These are phyloP conservation scores for Picochlorum sp. DNA, from an alignment of 139 green algal species.

Conservation along the genomic window DNA sequence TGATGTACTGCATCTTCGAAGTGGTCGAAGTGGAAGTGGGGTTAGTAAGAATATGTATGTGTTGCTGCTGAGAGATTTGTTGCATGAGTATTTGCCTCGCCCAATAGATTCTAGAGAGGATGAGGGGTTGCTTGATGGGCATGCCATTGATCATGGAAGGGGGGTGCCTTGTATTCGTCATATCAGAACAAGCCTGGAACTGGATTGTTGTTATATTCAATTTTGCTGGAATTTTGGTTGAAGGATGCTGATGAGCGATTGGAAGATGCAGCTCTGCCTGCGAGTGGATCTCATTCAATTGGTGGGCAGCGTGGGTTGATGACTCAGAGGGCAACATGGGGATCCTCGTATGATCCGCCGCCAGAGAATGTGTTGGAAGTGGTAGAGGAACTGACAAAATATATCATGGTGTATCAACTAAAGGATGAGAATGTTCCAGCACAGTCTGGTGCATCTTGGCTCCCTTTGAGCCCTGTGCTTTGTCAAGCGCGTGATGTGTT, in stretches of 20 bases:
- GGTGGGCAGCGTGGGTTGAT: too few species aligned
- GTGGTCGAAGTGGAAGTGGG: slow-evolving; percentile 10
- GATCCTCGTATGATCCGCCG: slow-evolving; percentile 45
- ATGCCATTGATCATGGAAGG: background rate
- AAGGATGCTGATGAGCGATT: slow-evolving; percentile 58
- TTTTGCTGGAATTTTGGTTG: slow-evolving; percentile 72
- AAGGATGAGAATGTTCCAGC: slow-evolving; percentile 20
- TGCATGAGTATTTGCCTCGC: slow-evolving; percentile 55
- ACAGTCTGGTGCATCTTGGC: slow-evolving; percentile 41
- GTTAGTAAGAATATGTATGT: slow-evolving; percentile 49
- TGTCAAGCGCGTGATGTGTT: background rate
- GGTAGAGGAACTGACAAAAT: slow-evolving; percentile 41
- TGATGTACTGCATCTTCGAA: slow-evolving; percentile 24
- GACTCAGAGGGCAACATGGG: too few species aligned
- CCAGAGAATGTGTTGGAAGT: slow-evolving; percentile 55
- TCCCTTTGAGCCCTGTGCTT: slow-evolving; percentile 26
- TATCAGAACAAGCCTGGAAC: background rate
- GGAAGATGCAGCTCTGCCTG: slow-evolving; percentile 8
- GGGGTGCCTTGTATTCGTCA: background rate
- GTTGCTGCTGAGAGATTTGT: slow-evolving; percentile 47
- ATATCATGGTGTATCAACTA: slow-evolving; percentile 26
- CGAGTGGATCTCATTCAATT: slow-evolving; percentile 12
- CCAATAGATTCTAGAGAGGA: slow-evolving; percentile 1
- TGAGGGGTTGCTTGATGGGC: background rate
- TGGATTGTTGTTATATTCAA: slow-evolving; percentile 19